Percentiles rank a stretch among this genome's conserved stretches.
phyloP scores from a whole-genome alignment of 2,329 filamentous ascomycete genomes.

The Fusarium lyarnte region DNA sequence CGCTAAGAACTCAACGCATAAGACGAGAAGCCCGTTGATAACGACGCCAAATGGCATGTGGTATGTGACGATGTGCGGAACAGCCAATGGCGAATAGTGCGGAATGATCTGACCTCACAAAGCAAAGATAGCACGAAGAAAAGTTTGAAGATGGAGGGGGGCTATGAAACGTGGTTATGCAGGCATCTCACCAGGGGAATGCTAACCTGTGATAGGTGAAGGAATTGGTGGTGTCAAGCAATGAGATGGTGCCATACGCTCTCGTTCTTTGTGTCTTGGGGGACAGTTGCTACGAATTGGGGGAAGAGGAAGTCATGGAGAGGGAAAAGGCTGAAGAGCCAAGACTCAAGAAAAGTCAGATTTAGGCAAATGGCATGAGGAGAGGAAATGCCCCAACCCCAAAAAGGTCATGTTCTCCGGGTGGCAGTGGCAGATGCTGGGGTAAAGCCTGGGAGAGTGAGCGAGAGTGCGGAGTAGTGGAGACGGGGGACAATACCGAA shows the following conservation, averaged over 20 bases:
- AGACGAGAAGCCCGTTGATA: neutral
- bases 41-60: neutral
- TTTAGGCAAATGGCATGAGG: neutral
- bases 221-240: constrained; percentile 1
- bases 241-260: constrained; percentile 13
- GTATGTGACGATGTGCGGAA: constrained; percentile 22
- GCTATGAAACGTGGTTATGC: constrained; percentile 37
- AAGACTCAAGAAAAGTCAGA: constrained; percentile 11
- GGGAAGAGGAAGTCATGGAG: neutral
- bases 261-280: neutral
- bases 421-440: neutral
- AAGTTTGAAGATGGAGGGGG: constrained; percentile 17
- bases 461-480: constrained; percentile 40
- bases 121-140: neutral
- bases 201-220: constrained; percentile 12
- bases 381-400: neutral
- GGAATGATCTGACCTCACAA: constrained; percentile 10
- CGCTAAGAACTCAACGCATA: constrained; percentile 14
- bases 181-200: constrained; percentile 21
- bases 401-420: constrained; percentile 4
- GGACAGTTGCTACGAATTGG: neutral
- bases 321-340: neutral
- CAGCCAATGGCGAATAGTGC: constrained; percentile 10
- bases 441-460: neutral
- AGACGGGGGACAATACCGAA: constrained; percentile 16